These are phyloP conservation scores for Hypoxylon sp. DNA, from an alignment of 2,329 filamentous ascomycete genomes.

Conservation along the genomic window DNA sequence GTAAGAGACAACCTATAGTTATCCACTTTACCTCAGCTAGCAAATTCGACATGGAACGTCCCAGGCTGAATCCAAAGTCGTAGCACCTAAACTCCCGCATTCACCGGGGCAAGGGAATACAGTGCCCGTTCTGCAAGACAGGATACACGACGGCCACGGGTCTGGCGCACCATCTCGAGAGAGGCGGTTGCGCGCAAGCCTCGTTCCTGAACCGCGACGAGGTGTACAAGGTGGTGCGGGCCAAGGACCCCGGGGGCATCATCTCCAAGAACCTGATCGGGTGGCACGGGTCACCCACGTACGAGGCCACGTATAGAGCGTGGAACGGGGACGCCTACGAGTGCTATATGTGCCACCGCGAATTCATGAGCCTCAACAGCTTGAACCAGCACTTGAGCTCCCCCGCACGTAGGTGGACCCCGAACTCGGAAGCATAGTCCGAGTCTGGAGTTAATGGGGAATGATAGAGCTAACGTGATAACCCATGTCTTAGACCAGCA, in stretches of 20 bases:
- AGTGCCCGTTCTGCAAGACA: conserved; percentile 29
- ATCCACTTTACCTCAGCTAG: not conserved
- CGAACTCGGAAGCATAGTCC: not conserved
- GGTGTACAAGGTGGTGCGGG: conserved; percentile 24
- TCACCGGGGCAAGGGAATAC: conserved; percentile 20
- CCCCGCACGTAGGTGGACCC: conserved; percentile 30
- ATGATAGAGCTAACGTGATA: not conserved
- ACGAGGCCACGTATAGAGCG: conserved; percentile 30
- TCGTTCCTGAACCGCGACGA: conserved; percentile 36
- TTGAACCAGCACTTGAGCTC: conserved; percentile 41
- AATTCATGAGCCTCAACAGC: conserved; percentile 1
- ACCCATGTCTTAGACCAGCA: conserved; percentile 33
- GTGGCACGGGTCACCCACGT: conserved; percentile 31
- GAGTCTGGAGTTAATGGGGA: not conserved
- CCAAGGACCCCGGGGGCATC: conserved; percentile 25
- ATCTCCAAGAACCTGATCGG: conserved; percentile 36
- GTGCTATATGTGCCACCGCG: conserved; percentile 44
- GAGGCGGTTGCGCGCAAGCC: conserved; percentile 21
- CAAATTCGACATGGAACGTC: not conserved
- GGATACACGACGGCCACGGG: conserved; percentile 33
- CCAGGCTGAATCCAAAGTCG: not conserved
- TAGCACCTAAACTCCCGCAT: conserved; percentile 28
- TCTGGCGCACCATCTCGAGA: conserved; percentile 35
- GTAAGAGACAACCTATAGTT: conserved; percentile 20
- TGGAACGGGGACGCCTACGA: conserved; percentile 41